phyloP scores from a whole-genome alignment of 768 basidiomycete genomes.

The Phylloporus scabripes region DNA sequence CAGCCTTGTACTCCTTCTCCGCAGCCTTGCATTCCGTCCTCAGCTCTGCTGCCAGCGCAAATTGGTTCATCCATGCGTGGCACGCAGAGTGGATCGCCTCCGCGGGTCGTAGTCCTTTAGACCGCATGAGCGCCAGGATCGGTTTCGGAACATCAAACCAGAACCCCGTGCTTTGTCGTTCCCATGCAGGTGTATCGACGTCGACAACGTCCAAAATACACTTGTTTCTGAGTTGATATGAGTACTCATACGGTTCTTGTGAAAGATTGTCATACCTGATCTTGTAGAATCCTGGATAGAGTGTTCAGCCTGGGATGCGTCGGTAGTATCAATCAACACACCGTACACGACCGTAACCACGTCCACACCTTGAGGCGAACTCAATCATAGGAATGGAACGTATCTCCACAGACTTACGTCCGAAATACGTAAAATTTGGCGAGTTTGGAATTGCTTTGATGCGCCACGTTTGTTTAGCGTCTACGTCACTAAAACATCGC shows the following conservation, averaged over 20 bases:
- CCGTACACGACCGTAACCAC: conserved; percentile 71
- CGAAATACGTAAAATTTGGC: conserved; percentile 59
- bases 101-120: conserved; percentile 58
- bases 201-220: conserved; percentile 72
- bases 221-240: conserved; percentile 39
- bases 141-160: conserved; percentile 72
- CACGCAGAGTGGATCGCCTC: conserved; percentile 82
- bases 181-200: conserved; percentile 72
- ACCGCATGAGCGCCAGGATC: conserved; percentile 47
- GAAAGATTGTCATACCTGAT: conserved; percentile 42
- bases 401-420: conserved; percentile 43
- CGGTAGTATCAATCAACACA: conserved; percentile 28
- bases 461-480: conserved; percentile 71
- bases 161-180: conserved; percentile 64
- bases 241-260: not conserved
- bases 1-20: conserved; percentile 63
- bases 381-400: not conserved
- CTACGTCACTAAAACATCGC: conserved; percentile 51
- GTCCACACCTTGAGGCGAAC: conserved; percentile 44
- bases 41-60: conserved; percentile 61
- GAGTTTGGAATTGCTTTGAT: conserved; percentile 61
- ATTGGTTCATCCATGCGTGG: conserved; percentile 78
- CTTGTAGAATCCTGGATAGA: conserved; percentile 66
- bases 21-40: conserved; percentile 79
- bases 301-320: not conserved